Evolutionary conservation across 208 protist species (phyloP).

Genomic region (Trypanosomatidae sp.): DNA sequence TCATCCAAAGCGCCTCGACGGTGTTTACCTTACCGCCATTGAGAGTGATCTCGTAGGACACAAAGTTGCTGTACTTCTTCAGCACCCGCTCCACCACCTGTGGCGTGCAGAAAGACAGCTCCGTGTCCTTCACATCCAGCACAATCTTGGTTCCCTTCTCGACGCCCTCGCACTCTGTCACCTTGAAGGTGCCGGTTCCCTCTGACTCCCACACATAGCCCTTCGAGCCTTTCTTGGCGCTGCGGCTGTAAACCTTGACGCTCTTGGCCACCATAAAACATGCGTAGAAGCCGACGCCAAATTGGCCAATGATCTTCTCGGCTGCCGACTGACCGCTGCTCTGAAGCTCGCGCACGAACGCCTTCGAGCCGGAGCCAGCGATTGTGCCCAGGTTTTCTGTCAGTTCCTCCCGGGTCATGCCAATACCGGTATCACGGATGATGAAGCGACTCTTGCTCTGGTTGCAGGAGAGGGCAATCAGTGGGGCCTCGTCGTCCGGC

Average conservation of each 20-base stretch:
- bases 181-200: constrained; percentile 93
- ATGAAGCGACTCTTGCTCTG: constrained; percentile 91
- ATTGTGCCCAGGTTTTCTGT: constrained; percentile 96
- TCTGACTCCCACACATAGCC: constrained; percentile 96
- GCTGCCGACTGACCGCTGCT: constrained; percentile 64
- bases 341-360: constrained; percentile 88
- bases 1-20: constrained; percentile 97
- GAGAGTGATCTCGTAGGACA: constrained; percentile 95
- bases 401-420: constrained; percentile 97
- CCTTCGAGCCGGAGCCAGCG: constrained; percentile 87
- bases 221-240: constrained; percentile 79
- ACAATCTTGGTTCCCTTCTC: constrained; percentile 97
- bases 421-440: constrained; percentile 96
- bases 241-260: constrained; percentile 94
- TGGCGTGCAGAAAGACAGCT: constrained; percentile 93
- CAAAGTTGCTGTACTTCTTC: constrained; percentile 98
- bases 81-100: constrained; percentile 94
- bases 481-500: constrained; percentile 72
- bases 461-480: constrained; percentile 88
- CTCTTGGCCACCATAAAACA: constrained; percentile 97
- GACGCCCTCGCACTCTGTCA: constrained; percentile 94
- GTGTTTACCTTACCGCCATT: constrained; percentile 96
- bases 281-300: constrained; percentile 98
- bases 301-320: constrained; percentile 96
- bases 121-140: constrained; percentile 94